phyloP scores from a whole-genome alignment of 495 filamentous ascomycete species.

The Collariella sp. region DNA sequence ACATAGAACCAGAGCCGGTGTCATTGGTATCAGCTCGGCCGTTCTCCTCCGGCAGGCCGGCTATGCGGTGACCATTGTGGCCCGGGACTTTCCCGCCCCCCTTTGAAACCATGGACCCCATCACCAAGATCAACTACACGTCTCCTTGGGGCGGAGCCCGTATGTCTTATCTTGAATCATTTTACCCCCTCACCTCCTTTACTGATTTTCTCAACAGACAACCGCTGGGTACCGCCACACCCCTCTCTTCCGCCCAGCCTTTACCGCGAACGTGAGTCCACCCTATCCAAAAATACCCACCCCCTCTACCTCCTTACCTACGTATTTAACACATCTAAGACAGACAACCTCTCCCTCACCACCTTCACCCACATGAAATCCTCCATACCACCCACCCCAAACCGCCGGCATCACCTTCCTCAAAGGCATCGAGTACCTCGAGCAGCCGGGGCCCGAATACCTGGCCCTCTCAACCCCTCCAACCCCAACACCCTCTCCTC shows the following conservation, averaged over 20 bases:
- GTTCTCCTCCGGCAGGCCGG: slow-evolving; percentile 40
- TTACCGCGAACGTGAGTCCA: slow-evolving; percentile 33
- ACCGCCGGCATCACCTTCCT: slow-evolving; percentile 46
- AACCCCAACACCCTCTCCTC: slow-evolving; percentile 30
- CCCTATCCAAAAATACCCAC: no score
- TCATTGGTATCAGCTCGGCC: slow-evolving; percentile 49
- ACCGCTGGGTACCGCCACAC: slow-evolving; percentile 15
- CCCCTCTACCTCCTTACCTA: slow-evolving; percentile 5
- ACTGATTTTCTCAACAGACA: slow-evolving; percentile 6
- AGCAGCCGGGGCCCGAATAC: slow-evolving; percentile 36
- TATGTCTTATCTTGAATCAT: not conserved
- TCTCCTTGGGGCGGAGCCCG: slow-evolving; percentile 53
- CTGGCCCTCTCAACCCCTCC: slow-evolving; percentile 20
- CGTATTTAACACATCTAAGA: slow-evolving; percentile 27
- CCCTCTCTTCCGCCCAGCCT: not conserved
- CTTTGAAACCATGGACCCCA: slow-evolving; percentile 34
- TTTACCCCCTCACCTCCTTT: not conserved
- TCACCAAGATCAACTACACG: slow-evolving; percentile 49
- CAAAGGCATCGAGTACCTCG: slow-evolving; percentile 53
- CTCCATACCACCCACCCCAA: slow-evolving; percentile 28
- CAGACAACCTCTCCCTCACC: slow-evolving; percentile 35
- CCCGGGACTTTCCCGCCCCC: slow-evolving; percentile 48
- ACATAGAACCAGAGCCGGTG: slow-evolving; percentile 42
- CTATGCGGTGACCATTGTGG: slow-evolving; percentile 45
- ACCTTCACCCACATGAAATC: slow-evolving; percentile 46